Conservation (phyloP, 1,139 yeast species). For the Zygosaccharomyces sapae region DNA sequence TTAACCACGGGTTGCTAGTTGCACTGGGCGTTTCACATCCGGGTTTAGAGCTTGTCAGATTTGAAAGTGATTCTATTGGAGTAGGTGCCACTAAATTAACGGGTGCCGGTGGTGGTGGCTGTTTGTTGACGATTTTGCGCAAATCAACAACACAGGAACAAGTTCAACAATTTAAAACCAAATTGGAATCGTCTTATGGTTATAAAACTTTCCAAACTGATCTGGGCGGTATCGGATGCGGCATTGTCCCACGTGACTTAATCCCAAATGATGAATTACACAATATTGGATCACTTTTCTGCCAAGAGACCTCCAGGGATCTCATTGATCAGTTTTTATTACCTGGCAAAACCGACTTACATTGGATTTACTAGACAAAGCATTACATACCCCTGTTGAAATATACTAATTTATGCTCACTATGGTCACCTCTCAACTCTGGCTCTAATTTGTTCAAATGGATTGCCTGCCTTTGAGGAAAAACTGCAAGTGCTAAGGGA, state of each 20-base stretch:
- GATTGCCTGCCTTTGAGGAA: constrained; percentile 79
- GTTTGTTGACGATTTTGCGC: constrained; percentile 81
- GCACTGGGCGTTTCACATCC: constrained; percentile 96
- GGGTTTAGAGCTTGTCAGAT: constrained; percentile 65
- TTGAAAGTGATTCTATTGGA: constrained; percentile 53
- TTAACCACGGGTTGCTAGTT: constrained; percentile 85
- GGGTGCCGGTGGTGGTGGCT: constrained; percentile 99
- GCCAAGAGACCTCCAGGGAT: constrained; percentile 12
- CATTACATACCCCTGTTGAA: constrained; percentile 85
- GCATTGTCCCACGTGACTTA: constrained; percentile 42
- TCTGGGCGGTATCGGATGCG: constrained; percentile 85
- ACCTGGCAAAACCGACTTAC: constrained; percentile 19
- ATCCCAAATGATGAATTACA: constrained; percentile 10
- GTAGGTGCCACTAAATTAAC: constrained; percentile 91
- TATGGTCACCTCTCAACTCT: constrained; percentile 45
- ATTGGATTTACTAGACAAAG: constrained; percentile 17
- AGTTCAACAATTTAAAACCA: constrained; percentile 36
- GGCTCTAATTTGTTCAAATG: constrained; percentile 58
- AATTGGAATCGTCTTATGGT: constrained; percentile 44
- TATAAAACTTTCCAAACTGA: constrained; percentile 78
- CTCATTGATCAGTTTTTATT: constrained; percentile 18
- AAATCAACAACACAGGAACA: constrained; percentile 44
- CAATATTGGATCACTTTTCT: constrained; percentile 19
- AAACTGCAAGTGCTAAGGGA: constrained; percentile 92
- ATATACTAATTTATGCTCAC: constrained; percentile 62